Base-by-base conservation (phyloP, 2,329 filamentous ascomycete genomes). In the Penicillium sp. region DNA sequence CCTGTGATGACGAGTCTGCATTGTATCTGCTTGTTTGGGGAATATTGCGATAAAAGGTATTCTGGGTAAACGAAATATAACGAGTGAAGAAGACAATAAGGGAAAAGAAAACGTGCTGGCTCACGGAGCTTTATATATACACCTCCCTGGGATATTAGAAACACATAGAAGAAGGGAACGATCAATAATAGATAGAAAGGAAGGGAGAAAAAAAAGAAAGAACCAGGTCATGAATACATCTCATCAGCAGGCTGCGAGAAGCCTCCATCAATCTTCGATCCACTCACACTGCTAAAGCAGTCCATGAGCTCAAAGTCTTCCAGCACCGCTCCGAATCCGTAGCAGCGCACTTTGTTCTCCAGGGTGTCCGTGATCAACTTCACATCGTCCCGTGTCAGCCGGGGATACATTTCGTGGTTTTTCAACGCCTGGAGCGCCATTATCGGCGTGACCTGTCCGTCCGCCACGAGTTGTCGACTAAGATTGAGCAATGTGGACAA, bases 391-490 rank as follows among this genome's bases (percentile, higher is more conserved):
- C 80, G 77, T 17, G 82, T 86, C 67, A 97, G 79, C 67, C 90
- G 87, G 5, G 75, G 74, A 66, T 93, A 88, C 64, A 90, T 83
- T 44, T 90, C 86, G 76, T 95, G 89, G 50, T 83, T 85, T 65
- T 92, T 81, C 54, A 98, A 85, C 79, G 91, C 90, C 54, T 92
- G 90, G 88, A 95, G 94, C 0, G 93, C 93, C 92, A 96, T 96
- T 67, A 97, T 91, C 0, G 95, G 95, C 19, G 94, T 98, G 71
- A 98, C 91, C 61, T 82, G 79, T 56, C 92, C 92, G 64, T 95
- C 91, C 2, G 95, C 86, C 69, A 95, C 89, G 29, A 97, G 84
- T 69, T 89, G 88, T 69, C 89, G 86, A 79, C 92, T 97, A 59
- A 97, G 84, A 73, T 96, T 91, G 63, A 97, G 85, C 58, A 98